phyloP scores from a whole-genome alignment of 306 rosid genomes.

The Quercus suber region DNA sequence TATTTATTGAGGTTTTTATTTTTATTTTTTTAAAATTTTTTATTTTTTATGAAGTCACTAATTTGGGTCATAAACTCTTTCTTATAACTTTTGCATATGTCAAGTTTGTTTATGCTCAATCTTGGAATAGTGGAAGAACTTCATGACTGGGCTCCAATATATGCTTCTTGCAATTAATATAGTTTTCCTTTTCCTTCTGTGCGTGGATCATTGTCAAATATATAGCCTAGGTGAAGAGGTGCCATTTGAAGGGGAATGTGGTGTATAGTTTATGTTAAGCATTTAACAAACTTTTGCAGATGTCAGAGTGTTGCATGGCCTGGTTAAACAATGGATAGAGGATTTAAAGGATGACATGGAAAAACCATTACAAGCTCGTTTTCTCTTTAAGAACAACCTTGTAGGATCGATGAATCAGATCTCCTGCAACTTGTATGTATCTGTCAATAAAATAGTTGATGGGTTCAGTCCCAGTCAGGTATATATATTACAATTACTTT shows the following conservation, averaged over 20 bases:
- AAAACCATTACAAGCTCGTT: constrained; percentile 55
- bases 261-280: constrained; percentile 8
- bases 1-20: background rate
- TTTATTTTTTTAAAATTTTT: no score
- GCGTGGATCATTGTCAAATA: background rate
- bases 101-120: no score
- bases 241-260: constrained; percentile 6
- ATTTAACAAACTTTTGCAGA: constrained; percentile 45
- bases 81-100: no score
- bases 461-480: constrained; percentile 63
- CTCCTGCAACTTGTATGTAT: constrained; percentile 52
- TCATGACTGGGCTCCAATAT: no score
- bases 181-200: background rate
- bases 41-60: no score
- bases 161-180: no score
- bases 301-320: constrained; percentile 59
- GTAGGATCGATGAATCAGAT: constrained; percentile 57
- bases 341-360: constrained; percentile 59
- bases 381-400: constrained; percentile 49
- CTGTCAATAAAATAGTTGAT: constrained; percentile 44
- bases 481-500: background rate
- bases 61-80: background rate
- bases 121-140: no score
- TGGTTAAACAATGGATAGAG: constrained; percentile 63
- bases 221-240: background rate